Conservation (phyloP, 345 rosid species). For the Sisymbrium altissimum region DNA sequence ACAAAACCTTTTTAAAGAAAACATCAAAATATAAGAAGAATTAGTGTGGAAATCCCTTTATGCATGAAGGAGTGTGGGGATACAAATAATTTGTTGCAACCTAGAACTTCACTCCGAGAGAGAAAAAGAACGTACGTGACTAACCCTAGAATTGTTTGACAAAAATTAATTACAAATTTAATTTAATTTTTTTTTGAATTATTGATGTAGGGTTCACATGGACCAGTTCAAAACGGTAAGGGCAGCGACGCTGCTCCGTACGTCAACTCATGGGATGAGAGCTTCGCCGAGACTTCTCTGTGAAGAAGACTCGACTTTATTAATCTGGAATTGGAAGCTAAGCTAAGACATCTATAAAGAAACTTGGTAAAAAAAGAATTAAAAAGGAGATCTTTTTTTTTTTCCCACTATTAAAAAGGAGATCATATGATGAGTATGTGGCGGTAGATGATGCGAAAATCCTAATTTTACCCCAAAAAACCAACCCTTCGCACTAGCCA, state of each 20-base stretch:
- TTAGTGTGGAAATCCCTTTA: neutral
- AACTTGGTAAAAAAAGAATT: too few relatives aligned
- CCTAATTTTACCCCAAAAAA: too few relatives aligned
- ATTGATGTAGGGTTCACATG: neutral
- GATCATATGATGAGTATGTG: too few relatives aligned
- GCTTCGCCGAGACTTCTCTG: neutral
- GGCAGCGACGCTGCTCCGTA: neutral
- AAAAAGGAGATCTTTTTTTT: too few relatives aligned
- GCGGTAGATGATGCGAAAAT: too few relatives aligned
- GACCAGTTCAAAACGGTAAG: neutral
- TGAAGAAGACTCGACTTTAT: neutral
- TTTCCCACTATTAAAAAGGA: neutral
- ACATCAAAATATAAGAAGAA: neutral
- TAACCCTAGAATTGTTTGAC: neutral
- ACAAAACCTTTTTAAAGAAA: neutral
- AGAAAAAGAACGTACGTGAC: neutral
- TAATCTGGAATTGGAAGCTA: too few relatives aligned
- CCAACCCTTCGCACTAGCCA: too few relatives aligned
- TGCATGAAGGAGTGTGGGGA: neutral
- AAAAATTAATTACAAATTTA: neutral
- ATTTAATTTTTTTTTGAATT: neutral
- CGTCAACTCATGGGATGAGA: too few relatives aligned
- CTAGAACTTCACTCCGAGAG: neutral
- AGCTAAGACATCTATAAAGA: too few relatives aligned
- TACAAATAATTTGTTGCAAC: neutral